These are phyloP conservation scores for Blastobotrys terrestris DNA, from an alignment of 805 yeast species.

Conservation along the genomic window DNA sequence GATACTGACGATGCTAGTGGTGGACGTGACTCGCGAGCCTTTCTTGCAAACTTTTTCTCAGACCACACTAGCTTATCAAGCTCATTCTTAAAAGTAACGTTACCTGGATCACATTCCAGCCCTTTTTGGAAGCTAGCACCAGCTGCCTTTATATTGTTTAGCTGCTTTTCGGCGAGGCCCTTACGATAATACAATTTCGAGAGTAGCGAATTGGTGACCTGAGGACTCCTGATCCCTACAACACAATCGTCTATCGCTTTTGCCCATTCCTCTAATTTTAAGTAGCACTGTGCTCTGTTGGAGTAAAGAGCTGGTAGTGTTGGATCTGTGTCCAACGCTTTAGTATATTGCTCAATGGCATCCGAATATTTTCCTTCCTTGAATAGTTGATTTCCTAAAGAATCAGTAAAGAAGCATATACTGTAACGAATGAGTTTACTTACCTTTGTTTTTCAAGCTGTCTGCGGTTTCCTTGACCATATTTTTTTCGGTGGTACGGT, in stretches of 20 bases:
- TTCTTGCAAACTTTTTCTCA: too few species aligned
- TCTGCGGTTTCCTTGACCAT: not conserved
- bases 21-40: too few species aligned
- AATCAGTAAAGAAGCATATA: too few species aligned
- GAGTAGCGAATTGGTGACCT: conserved; percentile 1
- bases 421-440: too few species aligned
- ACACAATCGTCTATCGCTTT: conserved; percentile 13
- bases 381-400: conserved; percentile 16
- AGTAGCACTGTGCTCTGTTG: conserved; percentile 19
- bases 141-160: conserved; percentile 11
- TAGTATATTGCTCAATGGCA: conserved; percentile 16
- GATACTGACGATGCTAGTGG: too few species aligned
- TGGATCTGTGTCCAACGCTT: conserved; percentile 14
- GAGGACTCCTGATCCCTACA: conserved; percentile 10
- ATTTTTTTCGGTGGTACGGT: too few species aligned
- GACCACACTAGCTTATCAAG: too few species aligned
- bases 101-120: conserved; percentile 4
- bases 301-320: conserved; percentile 16
- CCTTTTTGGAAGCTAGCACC: conserved; percentile 11
- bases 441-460: conserved; percentile 9
- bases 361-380: conserved; percentile 9
- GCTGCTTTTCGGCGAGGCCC: conserved; percentile 12
- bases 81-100: too few species aligned
- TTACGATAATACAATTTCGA: conserved; percentile 16
- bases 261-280: conserved; percentile 15